Evolutionary conservation across 2,329 filamentous ascomycete species (phyloP).

Genomic region (Fusarium annulatum): DNA sequence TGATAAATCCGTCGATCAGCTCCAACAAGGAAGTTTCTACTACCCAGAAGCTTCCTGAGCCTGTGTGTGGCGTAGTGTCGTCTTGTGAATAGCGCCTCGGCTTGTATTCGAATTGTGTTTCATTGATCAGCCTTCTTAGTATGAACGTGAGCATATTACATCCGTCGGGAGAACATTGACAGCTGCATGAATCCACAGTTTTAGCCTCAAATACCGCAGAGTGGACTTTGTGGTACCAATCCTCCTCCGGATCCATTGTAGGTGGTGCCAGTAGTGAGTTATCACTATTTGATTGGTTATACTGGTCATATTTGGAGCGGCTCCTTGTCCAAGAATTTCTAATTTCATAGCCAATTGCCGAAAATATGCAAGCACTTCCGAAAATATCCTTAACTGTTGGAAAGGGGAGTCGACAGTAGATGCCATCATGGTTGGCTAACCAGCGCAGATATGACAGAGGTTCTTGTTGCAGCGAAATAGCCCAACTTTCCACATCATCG

Average conservation of each 20-base stretch:
- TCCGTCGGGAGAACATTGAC: rapidly evolving
- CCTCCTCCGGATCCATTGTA: no score
- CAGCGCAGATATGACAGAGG: not conserved
- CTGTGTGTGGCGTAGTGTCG: no score
- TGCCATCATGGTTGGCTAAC: not conserved
- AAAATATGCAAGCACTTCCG: rapidly evolving
- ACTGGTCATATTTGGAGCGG: no score
- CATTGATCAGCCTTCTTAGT: rapidly evolving
- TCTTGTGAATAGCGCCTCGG: no score
- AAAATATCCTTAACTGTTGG: rapidly evolving
- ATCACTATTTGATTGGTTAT: no score
- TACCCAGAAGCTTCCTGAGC: no score
- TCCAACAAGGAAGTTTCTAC: no score
- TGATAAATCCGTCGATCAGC: rapidly evolving
- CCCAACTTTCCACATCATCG: rapidly evolving
- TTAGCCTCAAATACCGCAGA: not conserved
- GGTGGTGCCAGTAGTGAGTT: no score
- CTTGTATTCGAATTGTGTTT: no score
- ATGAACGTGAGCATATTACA: not conserved
- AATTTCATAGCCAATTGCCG: rapidly evolving
- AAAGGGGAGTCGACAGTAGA: rapidly evolving
- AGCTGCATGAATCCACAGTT: rapidly evolving
- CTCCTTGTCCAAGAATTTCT: no score
- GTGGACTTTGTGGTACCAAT: not conserved
- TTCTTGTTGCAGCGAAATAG: no score